These are phyloP conservation scores for Schwanniomyces pseudopolymorphus DNA, from an alignment of 805 yeast genomes.

Conservation along the genomic window DNA sequence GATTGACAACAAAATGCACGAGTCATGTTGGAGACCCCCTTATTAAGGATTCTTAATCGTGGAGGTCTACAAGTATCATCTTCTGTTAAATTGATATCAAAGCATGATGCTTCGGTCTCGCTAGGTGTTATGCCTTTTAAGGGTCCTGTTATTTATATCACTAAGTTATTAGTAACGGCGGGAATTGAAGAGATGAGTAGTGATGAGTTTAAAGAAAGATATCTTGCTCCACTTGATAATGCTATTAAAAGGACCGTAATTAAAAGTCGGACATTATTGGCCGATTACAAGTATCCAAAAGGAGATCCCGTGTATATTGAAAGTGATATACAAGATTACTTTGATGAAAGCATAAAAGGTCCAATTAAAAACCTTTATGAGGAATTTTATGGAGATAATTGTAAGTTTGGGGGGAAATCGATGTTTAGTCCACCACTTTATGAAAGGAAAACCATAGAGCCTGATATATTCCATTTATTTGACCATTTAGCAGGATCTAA, in stretches of 20 bases:
- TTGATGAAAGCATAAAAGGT: background rate
- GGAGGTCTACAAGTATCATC: background rate
- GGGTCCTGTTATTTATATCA: background rate
- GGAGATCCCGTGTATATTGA: too few species aligned
- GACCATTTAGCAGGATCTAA: background rate
- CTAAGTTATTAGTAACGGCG: background rate
- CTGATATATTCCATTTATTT: background rate
- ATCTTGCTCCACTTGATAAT: constrained; percentile 4
- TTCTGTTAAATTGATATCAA: background rate
- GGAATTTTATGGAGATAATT: background rate
- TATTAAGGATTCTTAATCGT: background rate
- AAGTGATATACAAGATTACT: background rate
- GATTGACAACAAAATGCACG: constrained; percentile 1
- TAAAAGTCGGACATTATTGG: background rate
- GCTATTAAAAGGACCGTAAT: background rate
- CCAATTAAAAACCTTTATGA: background rate
- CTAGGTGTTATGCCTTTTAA: background rate
- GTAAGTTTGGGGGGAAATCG: background rate
- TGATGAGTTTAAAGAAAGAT: constrained; percentile 1
- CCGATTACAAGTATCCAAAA: too few species aligned
- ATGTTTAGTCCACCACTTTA: background rate
- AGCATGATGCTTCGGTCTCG: constrained; percentile 1
- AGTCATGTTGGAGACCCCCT: constrained; percentile 2
- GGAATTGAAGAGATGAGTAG: constrained; percentile 2
- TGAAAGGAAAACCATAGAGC: background rate